These are phyloP conservation scores for Prunus mira DNA, from an alignment of 306 rosid genomes.

Conservation along the genomic window DNA sequence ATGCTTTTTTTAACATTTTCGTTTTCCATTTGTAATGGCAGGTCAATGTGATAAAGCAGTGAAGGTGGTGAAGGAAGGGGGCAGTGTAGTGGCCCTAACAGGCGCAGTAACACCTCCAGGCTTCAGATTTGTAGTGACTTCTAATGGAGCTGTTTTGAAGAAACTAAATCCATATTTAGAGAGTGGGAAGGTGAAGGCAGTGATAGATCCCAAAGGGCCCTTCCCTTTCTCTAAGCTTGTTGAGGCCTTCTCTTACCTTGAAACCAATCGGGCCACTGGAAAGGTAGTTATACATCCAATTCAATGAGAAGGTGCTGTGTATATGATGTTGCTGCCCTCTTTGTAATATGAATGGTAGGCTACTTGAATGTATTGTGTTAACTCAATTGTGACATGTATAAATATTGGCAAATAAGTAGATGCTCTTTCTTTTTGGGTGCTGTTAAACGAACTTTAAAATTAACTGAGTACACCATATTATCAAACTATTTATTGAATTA, in stretches of 20 bases:
- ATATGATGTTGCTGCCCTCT: background rate
- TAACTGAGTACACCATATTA: too few relatives aligned
- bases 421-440: too few relatives aligned
- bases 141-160: constrained; percentile 75
- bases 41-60: constrained; percentile 95
- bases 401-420: too few relatives aligned
- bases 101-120: constrained; percentile 95
- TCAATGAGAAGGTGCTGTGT: constrained; percentile 46
- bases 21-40: constrained; percentile 14
- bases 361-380: too few relatives aligned
- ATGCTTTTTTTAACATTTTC: background rate
- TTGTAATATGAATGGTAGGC: too few relatives aligned
- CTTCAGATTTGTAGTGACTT: constrained; percentile 91
- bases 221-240: constrained; percentile 70
- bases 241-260: constrained; percentile 91
- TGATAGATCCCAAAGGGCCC: constrained; percentile 79
- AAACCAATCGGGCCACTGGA: constrained; percentile 70
- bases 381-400: too few relatives aligned
- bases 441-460: too few relatives aligned
- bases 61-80: constrained; percentile 85
- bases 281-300: constrained; percentile 84
- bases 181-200: constrained; percentile 86
- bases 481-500: too few relatives aligned
- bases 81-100: constrained; percentile 80
- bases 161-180: constrained; percentile 82